These are phyloP conservation scores for Coemansia sp. DNA, from an alignment of 192 early-diverging fungal species.

Conservation along the genomic window DNA sequence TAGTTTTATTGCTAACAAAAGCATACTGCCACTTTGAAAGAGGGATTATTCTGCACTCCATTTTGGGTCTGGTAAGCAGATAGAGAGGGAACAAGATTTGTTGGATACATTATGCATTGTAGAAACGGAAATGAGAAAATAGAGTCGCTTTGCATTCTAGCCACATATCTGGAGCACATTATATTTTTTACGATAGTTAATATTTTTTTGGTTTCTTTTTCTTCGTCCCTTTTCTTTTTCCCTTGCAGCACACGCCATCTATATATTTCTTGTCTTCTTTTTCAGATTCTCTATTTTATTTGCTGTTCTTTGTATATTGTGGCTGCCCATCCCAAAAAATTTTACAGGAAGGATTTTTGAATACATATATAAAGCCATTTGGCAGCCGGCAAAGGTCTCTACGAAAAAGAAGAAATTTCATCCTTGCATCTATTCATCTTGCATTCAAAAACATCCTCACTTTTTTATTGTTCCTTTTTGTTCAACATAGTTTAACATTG, in stretches of 20 bases:
- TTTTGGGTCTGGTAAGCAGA: background rate
- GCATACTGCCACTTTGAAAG: background rate
- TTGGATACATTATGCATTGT: background rate
- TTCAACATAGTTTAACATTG: slow-evolving; percentile 5
- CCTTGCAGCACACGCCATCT: background rate
- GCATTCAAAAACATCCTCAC: slow-evolving; percentile 2
- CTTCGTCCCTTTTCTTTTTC: background rate
- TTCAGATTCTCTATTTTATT: background rate
- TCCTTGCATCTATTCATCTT: slow-evolving; percentile 1
- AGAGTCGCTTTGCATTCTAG: slow-evolving; percentile 9
- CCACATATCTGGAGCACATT: background rate
- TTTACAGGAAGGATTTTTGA: background rate
- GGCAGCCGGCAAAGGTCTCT: background rate
- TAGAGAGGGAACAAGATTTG: background rate
- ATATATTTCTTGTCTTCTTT: background rate
- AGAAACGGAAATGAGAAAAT: slow-evolving; percentile 5
- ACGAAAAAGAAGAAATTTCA: slow-evolving; percentile 6
- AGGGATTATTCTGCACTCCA: background rate
- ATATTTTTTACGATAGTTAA: background rate
- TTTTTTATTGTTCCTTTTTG: background rate
- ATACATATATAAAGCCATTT: background rate
- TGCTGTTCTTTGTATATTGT: background rate
- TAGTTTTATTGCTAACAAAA: background rate
- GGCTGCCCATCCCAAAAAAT: background rate
- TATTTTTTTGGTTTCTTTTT: background rate